Evolutionary conservation across 2,329 filamentous ascomycete genomes (phyloP).

Genomic region (Nothomitra cinnamomea): DNA sequence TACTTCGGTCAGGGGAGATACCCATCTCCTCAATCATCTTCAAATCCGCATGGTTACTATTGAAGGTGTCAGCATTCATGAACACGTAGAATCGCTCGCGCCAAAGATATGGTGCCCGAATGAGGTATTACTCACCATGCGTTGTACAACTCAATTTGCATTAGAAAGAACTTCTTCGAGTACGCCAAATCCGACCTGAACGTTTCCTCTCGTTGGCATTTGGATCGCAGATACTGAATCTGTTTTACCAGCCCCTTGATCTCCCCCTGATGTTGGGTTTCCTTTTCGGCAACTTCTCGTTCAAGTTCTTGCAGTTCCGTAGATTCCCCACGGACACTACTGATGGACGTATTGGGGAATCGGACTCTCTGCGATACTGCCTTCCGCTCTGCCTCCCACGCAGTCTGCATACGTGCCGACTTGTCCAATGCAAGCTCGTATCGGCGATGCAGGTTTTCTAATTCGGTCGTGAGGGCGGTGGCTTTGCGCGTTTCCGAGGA

Average conservation of each 20-base stretch:
- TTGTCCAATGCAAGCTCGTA: slow-evolving; percentile 43
- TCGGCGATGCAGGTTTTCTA: slow-evolving; percentile 24
- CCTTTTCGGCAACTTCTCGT: slow-evolving; percentile 30
- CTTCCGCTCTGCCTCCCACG: slow-evolving; percentile 27
- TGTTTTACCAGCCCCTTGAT: slow-evolving; percentile 72
- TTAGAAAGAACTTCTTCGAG: slow-evolving; percentile 68
- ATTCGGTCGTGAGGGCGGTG: neutral
- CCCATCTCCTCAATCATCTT: slow-evolving; percentile 73
- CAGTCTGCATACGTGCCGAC: slow-evolving; percentile 19
- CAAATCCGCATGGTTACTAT: slow-evolving; percentile 83
- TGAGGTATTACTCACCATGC: slow-evolving; percentile 55
- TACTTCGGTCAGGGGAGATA: slow-evolving; percentile 32
- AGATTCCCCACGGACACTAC: slow-evolving; percentile 15
- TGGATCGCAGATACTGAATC: slow-evolving; percentile 76
- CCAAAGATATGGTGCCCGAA: slow-evolving; percentile 5
- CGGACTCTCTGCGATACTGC: slow-evolving; percentile 23
- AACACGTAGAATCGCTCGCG: slow-evolving; percentile 8
- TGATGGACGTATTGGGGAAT: slow-evolving; percentile 23
- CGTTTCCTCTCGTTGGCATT: slow-evolving; percentile 61
- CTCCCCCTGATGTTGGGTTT: slow-evolving; percentile 56
- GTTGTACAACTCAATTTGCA: slow-evolving; percentile 68
- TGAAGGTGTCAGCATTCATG: slow-evolving; percentile 11
- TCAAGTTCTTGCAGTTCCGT: slow-evolving; percentile 22
- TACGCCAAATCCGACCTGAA: slow-evolving; percentile 69
- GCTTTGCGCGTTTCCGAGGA: slow-evolving; percentile 9